Base-by-base conservation (phyloP, 768 basidiomycete species). In the Mycena haematopus region DNA sequence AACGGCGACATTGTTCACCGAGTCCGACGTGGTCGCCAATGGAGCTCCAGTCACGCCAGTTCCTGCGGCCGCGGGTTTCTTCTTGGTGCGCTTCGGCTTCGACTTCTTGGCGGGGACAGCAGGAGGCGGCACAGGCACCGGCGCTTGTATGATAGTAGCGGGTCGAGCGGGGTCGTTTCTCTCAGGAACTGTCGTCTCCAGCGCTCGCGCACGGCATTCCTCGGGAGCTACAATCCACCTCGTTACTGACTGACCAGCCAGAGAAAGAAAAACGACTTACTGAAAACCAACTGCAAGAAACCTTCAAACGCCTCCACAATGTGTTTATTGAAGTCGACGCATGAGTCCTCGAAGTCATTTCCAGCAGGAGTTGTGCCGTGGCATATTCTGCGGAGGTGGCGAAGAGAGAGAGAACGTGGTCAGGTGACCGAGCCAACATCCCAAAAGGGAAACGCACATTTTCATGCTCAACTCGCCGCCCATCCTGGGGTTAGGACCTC, bases 311-410 rank as follows among this genome's bases (percentile, higher is more conserved):
- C 21, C 33, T 47, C 15, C 0, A 47, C 44, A 17, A 60, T 33
- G 21, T 60, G 45, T 15, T 44, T 27, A 11, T 60, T 25, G 33
- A 60, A 60, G 22, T 60, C 42, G 10, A 38, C 6, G 21, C 45
- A 60, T n/a, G 14, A 31, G 7, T 52, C 42, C 17, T 60, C 52
- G 35, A 60, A 60, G 58, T 60, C 58, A 44, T 60, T 60, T 14
- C 58, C 52, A 1, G 22, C 51, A 10, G 52, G 52, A 19, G 58
- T 60, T 11, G 31, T 21, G 42, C 52, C 58, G 29, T 36, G 35
- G 44, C 51, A 60, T 42, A 60, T 53, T 33, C 58, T 60, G 40
- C 6, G 8, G 58, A n/a, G n/a, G n/a, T n/a, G n/a, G 19, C 22
- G 46, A 22, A 19, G n/a, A 9, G 35, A n/a, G 15, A 24, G 29